A percentile compares a stretch with the other conserved stretches of the same genome.
Conservation (phyloP, 441 rosid genomes). For the Erodium texanum region DNA sequence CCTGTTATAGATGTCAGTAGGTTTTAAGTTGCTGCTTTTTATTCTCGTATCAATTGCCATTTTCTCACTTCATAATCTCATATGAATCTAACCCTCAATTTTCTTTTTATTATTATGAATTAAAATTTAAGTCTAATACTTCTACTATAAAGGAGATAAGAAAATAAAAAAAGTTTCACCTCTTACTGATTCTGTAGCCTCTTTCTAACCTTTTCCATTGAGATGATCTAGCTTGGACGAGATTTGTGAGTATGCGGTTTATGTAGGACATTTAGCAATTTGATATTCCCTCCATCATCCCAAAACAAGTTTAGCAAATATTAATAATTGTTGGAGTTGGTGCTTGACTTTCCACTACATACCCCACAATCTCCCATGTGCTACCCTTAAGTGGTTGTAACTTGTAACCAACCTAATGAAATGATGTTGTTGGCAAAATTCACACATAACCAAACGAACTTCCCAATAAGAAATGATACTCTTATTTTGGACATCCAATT, state of each 20-base stretch:
- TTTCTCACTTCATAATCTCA: neutral
- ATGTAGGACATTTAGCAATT: neutral
- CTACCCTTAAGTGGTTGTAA: no score
- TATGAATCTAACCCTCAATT: neutral
- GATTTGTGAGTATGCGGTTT: neutral
- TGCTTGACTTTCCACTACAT: no score
- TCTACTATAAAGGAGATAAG: neutral
- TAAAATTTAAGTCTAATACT: neutral
- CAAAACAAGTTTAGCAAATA: no score
- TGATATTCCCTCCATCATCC: neutral
- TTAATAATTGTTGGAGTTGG: no score
- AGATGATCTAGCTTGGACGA: neutral
- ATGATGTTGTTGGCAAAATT: no score
- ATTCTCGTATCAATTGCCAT: neutral
- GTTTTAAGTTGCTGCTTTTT: neutral
- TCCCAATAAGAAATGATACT: no score
- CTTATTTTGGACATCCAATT: no score
- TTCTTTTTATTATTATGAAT: neutral
- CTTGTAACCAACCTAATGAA: no score
- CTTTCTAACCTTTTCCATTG: neutral
- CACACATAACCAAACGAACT: no score
- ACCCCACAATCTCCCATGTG: no score
- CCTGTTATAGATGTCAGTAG: neutral
- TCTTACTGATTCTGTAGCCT: neutral
- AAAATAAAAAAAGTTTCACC: neutral